phyloP scores from a whole-genome alignment of 305 asterid species.

The Salvia sclarea region DNA sequence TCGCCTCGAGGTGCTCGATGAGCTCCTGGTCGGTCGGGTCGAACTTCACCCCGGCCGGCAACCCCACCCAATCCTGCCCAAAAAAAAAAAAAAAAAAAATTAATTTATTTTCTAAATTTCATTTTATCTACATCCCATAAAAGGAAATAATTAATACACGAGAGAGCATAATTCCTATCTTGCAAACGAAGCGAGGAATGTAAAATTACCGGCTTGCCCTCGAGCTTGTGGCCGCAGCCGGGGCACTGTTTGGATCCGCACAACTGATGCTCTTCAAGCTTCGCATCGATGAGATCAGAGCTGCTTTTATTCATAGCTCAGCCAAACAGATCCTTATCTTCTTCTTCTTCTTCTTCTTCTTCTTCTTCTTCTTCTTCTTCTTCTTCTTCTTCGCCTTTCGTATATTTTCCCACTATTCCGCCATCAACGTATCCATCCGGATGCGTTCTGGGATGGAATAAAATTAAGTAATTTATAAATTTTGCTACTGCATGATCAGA shows the following conservation, averaged over 20 bases:
- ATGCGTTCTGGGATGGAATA: too few species aligned
- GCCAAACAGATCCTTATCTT: slow-evolving; percentile 24
- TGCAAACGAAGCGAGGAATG: slow-evolving; percentile 58
- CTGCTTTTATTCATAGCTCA: slow-evolving; percentile 72
- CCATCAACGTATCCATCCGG: slow-evolving; percentile 8
- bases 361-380: neutral
- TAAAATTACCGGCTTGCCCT: slow-evolving; percentile 77
- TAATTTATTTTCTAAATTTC: too few species aligned
- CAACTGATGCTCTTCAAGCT: slow-evolving; percentile 93
- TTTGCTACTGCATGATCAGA: slow-evolving; percentile 27
- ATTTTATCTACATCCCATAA: neutral
- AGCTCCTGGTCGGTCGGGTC: slow-evolving; percentile 99
- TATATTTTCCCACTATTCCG: slow-evolving; percentile 23
- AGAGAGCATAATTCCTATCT: slow-evolving; percentile 32
- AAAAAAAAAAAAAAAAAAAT: too few species aligned
- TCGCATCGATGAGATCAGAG: slow-evolving; percentile 92
- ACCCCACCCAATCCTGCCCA: slow-evolving; percentile 88
- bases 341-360: neutral
- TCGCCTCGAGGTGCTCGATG: slow-evolving; percentile 94
- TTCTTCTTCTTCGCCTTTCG: neutral
- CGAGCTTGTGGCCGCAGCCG: slow-evolving; percentile 94
- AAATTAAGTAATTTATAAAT: too few species aligned
- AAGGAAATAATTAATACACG: slow-evolving; percentile 18
- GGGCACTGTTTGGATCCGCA: slow-evolving; percentile 98
- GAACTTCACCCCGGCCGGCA: slow-evolving; percentile 98